Evolutionary conservation across 352 stramenopile species (phyloP), one percentile per base, ranked within the genome.

Genomic region (Pythium monospermum): DNA sequence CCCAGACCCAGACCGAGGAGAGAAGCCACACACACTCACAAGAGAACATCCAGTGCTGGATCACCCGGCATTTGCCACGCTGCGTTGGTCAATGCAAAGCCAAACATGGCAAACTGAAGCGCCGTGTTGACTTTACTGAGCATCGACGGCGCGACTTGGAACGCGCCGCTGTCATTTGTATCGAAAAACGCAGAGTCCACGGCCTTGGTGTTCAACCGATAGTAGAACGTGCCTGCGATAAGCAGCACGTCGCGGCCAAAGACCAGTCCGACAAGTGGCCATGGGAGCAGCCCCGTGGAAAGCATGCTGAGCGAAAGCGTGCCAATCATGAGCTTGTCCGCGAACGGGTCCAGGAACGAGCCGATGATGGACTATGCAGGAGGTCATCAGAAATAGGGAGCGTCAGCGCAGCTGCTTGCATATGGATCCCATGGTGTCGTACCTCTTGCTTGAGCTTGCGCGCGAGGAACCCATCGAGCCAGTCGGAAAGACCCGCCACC

Each of bases 41-140:
- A 90, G 38, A 90, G 56, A 23, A 71, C 23, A 26, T 81, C 49
- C 16, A 92, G 60, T 23, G 70, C 68, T n/a, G 66, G 53, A 42
- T 85, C 71, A 2, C 66, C 57, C 3, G 79, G 79, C 38, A 92
- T 63, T 31, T 84, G 71, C 75, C 75, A 89, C 8, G 78, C 77
- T 11, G 73, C 78, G 53, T 92, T 86, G 32, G 76, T 85, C 48
- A 92, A 56, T 43, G 79, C 65, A 33, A 87, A 68, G 22, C 82
- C 82, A 40, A 91, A 88, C 51, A 77, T 71, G 31, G 73, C 71
- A 26, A 92, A 62, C 63, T 92, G 82, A 33, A 91, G 71, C 27
- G 77, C 79, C 45, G 82, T 92, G 61, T 92, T 92, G 47, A 84
- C 61, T 49, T 92, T 92, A 60, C 78, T 90, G 19, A 90, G 49